These are phyloP conservation scores for Ilyonectria sp. DNA, from an alignment of 2,329 filamentous ascomycete genomes.

Conservation along the genomic window DNA sequence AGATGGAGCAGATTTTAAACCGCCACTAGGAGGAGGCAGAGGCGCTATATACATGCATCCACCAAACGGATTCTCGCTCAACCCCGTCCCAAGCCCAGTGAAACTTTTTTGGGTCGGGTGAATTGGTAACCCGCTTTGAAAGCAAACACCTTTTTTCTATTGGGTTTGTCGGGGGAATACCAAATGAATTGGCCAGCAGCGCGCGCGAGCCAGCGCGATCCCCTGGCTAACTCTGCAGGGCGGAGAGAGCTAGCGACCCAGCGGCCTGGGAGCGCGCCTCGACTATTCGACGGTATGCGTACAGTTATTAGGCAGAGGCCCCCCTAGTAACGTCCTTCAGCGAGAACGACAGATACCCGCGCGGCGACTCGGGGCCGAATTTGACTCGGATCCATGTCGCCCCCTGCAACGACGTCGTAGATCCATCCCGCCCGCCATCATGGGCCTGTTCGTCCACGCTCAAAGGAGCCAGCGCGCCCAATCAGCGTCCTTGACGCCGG, in stretches of 20 bases:
- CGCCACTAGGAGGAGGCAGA: not conserved
- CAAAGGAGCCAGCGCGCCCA: conserved; percentile 13
- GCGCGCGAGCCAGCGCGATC: not conserved
- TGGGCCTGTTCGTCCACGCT: not conserved
- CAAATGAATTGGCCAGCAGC: conserved; percentile 10
- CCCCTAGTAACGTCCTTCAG: not conserved
- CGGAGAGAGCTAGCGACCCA: too few species aligned
- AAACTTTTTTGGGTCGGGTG: not conserved
- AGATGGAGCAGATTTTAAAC: not conserved
- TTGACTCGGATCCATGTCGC: too few species aligned
- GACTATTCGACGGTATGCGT: not conserved
- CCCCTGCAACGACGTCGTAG: too few species aligned
- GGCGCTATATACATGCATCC: conserved; percentile 9
- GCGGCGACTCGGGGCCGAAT: conserved; percentile 22
- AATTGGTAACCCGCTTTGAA: conserved; percentile 27
- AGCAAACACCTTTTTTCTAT: conserved; percentile 1
- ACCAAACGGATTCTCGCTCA: not conserved
- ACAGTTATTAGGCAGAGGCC: not conserved
- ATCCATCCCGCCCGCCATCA: too few species aligned
- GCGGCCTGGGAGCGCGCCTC: not conserved
- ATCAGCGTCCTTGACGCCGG: conserved; percentile 31
- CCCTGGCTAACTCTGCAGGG: not conserved
- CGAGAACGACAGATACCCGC: conserved; percentile 3
- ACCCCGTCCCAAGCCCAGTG: not conserved
- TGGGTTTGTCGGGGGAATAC: not conserved